Evolutionary conservation across 2,329 filamentous ascomycete genomes (phyloP), one percentile per base, ranked within the genome.

Genomic region (Cordyceps fumosorosea): DNA sequence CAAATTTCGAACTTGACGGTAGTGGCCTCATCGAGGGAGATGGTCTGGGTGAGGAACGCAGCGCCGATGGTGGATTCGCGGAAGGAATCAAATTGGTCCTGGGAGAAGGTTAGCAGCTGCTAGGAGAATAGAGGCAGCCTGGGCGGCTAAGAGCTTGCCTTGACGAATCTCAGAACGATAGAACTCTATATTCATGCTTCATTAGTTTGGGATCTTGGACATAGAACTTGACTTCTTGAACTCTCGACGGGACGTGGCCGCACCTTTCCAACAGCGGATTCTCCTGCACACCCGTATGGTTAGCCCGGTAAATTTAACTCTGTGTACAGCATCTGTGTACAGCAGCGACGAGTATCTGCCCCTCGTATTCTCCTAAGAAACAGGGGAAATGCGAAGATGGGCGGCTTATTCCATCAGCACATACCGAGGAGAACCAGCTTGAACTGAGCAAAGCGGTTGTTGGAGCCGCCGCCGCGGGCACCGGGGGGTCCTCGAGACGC

Each of bases 1-100:
- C 95, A 99, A 74, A 99, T 99, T 79, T 99, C 95, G 73, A 99
- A 99, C 82, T 99, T 99, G 78, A 99, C 93, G 62, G 95, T 99
- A 64, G 95, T 98, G 78, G 87, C 95, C 74, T 98, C 95, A 76
- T 98, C 93, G 77, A 99, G 89, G 63, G 93, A 93, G 76, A 99
- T 97, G 69, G 95, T 99, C 79, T 99, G 95, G 71, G 95, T 99
- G 69, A 99, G 85, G 84, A 99, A 99, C 69, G 96, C 96, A 70
- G 96, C 95, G 77, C 95, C 93, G 78, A 97, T 97, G 65, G 93
- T 97, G 62, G 93, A 96, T 86, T 97, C 93, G 78, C 93, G 88
- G 81, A 97, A 97, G 58, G 83, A 85, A 82, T 99, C 95, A 79
- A 99, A 99, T 91, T 98, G 95, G 78, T 99, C 93, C 92, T 96